These are phyloP conservation scores for Silene latifolia DNA, from an alignment of 148 eudicot genomes.

Conservation along the genomic window DNA sequence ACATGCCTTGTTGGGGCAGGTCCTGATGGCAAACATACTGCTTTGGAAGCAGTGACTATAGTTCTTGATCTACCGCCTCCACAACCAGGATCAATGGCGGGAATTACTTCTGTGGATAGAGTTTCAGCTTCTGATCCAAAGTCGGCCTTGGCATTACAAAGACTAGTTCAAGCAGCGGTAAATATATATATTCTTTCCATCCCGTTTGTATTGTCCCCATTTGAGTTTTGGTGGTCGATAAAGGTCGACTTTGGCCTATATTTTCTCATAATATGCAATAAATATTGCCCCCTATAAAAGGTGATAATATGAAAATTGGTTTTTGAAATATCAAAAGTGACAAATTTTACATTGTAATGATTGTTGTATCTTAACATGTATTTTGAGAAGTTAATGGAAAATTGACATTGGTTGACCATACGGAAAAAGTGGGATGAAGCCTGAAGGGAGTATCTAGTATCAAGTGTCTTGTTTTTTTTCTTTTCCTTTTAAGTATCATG, in stretches of 20 bases:
- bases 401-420: neutral
- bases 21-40: conserved; percentile 94
- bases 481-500: neutral
- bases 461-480: neutral
- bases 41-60: conserved; percentile 94
- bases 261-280: neutral
- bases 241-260: neutral
- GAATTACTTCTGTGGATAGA: conserved; percentile 81
- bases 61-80: conserved; percentile 99
- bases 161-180: conserved; percentile 99
- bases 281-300: neutral
- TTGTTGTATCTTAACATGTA: neutral
- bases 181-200: conserved; percentile 17
- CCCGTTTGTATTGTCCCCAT: neutral
- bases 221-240: neutral
- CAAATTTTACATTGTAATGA: neutral
- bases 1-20: conserved; percentile 98
- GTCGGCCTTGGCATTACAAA: conserved; percentile 92
- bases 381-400: no score
- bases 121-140: conserved; percentile 98
- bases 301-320: neutral
- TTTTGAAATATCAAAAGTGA: neutral
- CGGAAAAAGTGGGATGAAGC: neutral
- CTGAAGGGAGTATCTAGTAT: neutral
- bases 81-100: conserved; percentile 86